Percentiles rank a stretch among this genome's conserved stretches.
Evolutionary conservation across 208 protist species (phyloP).

Genomic region (Trypanosoma conorhini): DNA sequence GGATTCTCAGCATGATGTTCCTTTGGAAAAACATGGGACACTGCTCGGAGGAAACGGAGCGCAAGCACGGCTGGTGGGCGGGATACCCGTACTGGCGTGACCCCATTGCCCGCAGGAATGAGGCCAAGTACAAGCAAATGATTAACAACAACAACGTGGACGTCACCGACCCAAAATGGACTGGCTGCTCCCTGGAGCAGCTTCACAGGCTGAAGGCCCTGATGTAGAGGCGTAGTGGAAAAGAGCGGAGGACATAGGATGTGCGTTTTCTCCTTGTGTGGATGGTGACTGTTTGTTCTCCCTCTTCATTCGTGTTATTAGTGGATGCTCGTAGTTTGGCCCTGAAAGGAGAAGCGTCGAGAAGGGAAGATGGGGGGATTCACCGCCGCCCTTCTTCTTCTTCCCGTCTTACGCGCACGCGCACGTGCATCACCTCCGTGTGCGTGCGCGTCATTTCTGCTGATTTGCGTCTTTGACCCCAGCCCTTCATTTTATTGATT

Average conservation of each 20-base stretch:
- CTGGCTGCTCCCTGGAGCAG: constrained; percentile 80
- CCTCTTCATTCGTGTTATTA: constrained; percentile 18
- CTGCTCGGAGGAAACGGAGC: constrained; percentile 92
- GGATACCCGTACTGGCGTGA: constrained; percentile 93
- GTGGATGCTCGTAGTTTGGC: background rate
- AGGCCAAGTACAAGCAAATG: constrained; percentile 82
- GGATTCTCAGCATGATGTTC: constrained; percentile 73
- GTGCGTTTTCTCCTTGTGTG: too few species aligned
- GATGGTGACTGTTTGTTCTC: background rate
- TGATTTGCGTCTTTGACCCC: background rate
- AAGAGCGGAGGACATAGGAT: background rate
- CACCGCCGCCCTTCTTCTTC: too few species aligned
- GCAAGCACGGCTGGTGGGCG: constrained; percentile 83
- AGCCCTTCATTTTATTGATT: constrained; percentile 17
- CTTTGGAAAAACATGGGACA: constrained; percentile 83
- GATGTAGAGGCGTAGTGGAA: constrained; percentile 37
- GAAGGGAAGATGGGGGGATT: too few species aligned
- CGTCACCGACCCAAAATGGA: constrained; percentile 91
- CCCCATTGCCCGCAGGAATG: constrained; percentile 88
- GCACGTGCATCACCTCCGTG: too few species aligned
- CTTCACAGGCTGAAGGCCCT: constrained; percentile 65
- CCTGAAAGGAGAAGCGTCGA: background rate
- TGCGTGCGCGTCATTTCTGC: background rate
- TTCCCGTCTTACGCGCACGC: too few species aligned
- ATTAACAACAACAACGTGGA: constrained; percentile 90